Evolutionary conservation across 2,329 filamentous ascomycete species (phyloP), one percentile per base, ranked within the genome.

Genomic region (Tolypocladium amazonense): DNA sequence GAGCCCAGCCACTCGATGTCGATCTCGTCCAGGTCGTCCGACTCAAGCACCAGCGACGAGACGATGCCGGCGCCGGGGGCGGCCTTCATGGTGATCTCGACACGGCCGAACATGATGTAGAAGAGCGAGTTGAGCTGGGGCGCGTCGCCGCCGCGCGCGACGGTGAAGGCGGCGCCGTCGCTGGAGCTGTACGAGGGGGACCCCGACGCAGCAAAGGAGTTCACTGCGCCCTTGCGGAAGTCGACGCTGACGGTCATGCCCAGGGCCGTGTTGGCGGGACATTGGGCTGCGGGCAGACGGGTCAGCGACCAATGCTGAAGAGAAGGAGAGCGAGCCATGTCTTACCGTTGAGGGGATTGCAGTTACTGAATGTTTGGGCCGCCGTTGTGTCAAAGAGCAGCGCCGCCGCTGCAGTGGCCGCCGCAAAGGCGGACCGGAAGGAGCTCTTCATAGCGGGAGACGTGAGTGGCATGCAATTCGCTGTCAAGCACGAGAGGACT

Each of bases 61-160:
- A 99, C 92, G 67, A 99, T 97, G 61, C 94, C 94, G 12, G 84
- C 86, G 9, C 94, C 94, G 0, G 92, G 88, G 12, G 94, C 92
- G 33, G 90, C 86, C 75, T 93, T 92, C 78, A 97, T 82, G 38
- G 85, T 87, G 65, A 92, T 84, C 65, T 96, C 89, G 70, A 97
- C 89, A 64, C 88, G 89, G 65, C 94, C 94, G 72, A 97, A 99
- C 94, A 99, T 97, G 77, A 99, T 96, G 80, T 97, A 97, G 84
- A 96, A 97, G 68, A 94, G 85, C 62, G 92, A 96, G 64, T 83
- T 82, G 62, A 99, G 84, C 72, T 93, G 88, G 0, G 94, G 94
- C 3, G 91, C 84, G 70, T 99, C 90, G 60, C 93, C 92, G 57
- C 86, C 81, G 69, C 86, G 78, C 58, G 84, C 75, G 58, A 99